Percentiles rank a stretch among this genome's conserved stretches.
These are phyloP conservation scores for Rhytidiadelphus loreus DNA, from an alignment of 225 moss, liverwort and hornwort genomes.

Conservation along the genomic window DNA sequence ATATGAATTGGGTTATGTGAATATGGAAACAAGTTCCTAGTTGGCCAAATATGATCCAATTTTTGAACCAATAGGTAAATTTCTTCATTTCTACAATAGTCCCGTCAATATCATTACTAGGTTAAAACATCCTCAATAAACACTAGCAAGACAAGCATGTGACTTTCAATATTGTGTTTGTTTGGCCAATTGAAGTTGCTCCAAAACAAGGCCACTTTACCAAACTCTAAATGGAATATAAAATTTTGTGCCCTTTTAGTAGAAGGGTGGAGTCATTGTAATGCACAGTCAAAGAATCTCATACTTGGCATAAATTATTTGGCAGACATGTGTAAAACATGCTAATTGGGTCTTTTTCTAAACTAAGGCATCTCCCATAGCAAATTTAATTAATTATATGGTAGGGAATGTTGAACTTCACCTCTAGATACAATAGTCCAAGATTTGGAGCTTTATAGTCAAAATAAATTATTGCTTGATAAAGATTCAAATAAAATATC, in stretches of 20 bases:
- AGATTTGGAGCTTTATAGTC: background rate
- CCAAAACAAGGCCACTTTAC: accelerated
- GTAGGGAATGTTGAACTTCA: accelerated
- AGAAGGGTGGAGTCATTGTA: background rate
- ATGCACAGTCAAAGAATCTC: background rate
- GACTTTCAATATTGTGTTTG: accelerated
- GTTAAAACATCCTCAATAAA: accelerated
- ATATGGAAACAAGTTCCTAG: accelerated
- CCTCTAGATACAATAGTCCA: accelerated
- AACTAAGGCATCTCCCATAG: background rate
- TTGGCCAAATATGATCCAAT: no score
- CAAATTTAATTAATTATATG: background rate
- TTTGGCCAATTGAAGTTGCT: background rate
- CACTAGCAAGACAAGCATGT: accelerated
- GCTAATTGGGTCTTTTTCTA: background rate
- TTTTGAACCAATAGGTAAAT: background rate
- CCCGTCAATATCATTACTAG: accelerated
- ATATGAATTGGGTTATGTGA: accelerated
- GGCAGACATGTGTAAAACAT: accelerated
- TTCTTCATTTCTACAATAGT: background rate
- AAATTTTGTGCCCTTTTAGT: accelerated
- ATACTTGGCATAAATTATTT: background rate
- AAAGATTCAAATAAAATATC: background rate
- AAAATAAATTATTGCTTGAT: background rate
- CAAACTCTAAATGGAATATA: background rate